These are phyloP conservation scores for Pseudogymnoascus destructans DNA, from an alignment of 2,329 filamentous ascomycete species.

Conservation along the genomic window DNA sequence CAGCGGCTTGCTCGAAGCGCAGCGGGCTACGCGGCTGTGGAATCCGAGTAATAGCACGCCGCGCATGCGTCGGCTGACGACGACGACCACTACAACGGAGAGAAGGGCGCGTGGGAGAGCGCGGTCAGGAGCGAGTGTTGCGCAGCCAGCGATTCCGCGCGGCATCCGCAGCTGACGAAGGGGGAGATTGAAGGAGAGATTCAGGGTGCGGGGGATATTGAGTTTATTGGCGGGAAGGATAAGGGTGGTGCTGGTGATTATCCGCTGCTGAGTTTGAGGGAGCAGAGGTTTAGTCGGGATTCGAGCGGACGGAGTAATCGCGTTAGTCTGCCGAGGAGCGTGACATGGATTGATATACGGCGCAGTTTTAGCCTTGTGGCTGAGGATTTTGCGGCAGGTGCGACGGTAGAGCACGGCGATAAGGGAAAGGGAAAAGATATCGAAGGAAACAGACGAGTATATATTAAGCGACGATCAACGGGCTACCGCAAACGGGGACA, in stretches of 20 bases:
- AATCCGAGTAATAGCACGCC: conserved; percentile 50
- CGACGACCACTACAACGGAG: conserved; percentile 28
- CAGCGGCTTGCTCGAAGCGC: conserved; percentile 14
- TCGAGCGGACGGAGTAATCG: conserved; percentile 28
- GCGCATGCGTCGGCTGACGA: conserved; percentile 35
- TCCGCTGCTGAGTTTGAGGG: conserved; percentile 42
- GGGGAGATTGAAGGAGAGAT: conserved; percentile 19
- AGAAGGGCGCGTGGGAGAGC: conserved; percentile 25
- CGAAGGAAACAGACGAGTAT: conserved; percentile 7
- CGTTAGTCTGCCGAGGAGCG: conserved; percentile 24
- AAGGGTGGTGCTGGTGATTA: conserved; percentile 34
- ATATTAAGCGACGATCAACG: neutral
- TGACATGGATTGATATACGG: conserved; percentile 22
- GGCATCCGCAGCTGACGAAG: conserved; percentile 22
- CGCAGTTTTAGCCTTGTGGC: conserved; percentile 13
- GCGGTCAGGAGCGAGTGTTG: conserved; percentile 16
- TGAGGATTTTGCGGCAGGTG: conserved; percentile 10
- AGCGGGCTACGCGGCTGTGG: conserved; percentile 35
- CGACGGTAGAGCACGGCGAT: conserved; percentile 12
- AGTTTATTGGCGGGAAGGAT: conserved; percentile 1
- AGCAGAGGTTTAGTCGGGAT: conserved; percentile 40
- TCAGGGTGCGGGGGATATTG: neutral
- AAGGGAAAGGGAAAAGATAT: conserved; percentile 23
- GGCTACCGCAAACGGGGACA: conserved; percentile 9
- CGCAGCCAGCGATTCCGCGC: conserved; percentile 18